Evolutionary conservation across 352 stramenopile genomes (phyloP).

Genomic region (Phytophthora podocarpi): DNA sequence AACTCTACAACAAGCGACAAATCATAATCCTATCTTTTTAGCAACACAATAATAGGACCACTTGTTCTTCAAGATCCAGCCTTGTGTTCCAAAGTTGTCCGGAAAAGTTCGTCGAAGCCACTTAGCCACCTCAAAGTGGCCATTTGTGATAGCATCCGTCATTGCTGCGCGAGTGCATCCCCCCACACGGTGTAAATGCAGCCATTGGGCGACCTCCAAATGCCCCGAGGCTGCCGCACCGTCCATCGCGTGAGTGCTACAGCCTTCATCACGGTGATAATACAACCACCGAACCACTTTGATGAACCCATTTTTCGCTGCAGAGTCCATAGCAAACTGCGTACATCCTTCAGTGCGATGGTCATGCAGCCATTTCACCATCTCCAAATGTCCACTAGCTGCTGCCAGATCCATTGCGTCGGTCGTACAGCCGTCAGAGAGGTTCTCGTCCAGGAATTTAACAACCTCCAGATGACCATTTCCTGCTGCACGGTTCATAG

Average conservation of each 20-base stretch:
- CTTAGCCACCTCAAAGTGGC: conserved; percentile 3
- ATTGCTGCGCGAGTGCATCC: conserved; percentile 5
- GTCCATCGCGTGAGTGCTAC: conserved; percentile 30
- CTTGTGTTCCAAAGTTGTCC: conserved; percentile 3
- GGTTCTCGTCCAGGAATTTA: conserved; percentile 22
- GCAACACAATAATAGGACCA: too few species aligned
- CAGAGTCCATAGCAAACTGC: conserved; percentile 15
- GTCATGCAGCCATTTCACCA: conserved; percentile 22
- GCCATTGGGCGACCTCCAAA: conserved; percentile 17
- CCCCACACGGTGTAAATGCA: neutral
- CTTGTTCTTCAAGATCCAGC: too few species aligned
- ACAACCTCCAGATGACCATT: conserved; percentile 29
- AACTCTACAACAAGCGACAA: too few species aligned
- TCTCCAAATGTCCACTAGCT: conserved; percentile 21
- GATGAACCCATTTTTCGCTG: conserved; percentile 22
- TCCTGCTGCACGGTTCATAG: conserved; percentile 13
- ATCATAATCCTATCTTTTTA: too few species aligned
- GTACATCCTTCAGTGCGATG: conserved; percentile 27
- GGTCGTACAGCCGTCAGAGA: conserved; percentile 12
- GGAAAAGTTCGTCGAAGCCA: conserved; percentile 12
- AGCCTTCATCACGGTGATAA: conserved; percentile 21
- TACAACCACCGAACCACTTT: conserved; percentile 35
- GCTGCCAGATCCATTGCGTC: conserved; percentile 25
- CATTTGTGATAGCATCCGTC: conserved; percentile 4
- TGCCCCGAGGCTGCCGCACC: conserved; percentile 32